phyloP scores from a whole-genome alignment of 73 alveolate species.

The Paramecium sexaurelia region DNA sequence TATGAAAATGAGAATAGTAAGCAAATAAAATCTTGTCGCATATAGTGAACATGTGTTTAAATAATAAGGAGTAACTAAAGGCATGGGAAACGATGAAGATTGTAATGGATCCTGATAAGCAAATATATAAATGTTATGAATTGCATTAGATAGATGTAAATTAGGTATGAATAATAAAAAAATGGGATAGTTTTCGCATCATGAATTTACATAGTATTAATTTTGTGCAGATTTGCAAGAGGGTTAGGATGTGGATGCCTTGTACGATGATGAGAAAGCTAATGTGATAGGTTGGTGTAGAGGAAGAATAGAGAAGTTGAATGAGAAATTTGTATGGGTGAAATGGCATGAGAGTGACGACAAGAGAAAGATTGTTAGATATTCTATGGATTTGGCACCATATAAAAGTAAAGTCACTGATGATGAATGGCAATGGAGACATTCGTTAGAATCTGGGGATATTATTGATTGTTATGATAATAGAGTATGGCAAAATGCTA shows the following conservation, averaged over 20 bases:
- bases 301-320: constrained; percentile 61
- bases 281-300: constrained; percentile 80
- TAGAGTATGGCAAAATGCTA: constrained; percentile 67
- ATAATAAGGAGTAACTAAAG: not conserved
- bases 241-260: constrained; percentile 77
- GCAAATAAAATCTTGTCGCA: not conserved
- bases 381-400: constrained; percentile 72
- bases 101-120: constrained; percentile 34
- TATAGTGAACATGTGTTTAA: not conserved
- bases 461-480: constrained; percentile 82
- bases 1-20: not conserved
- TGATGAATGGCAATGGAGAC: constrained; percentile 77
- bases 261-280: constrained; percentile 73
- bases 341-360: constrained; percentile 48
- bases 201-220: constrained; percentile 58
- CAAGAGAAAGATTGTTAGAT: constrained; percentile 49
- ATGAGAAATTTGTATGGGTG: constrained; percentile 61
- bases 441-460: constrained; percentile 73
- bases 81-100: not conserved
- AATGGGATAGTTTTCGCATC: constrained; percentile 21
- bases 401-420: constrained; percentile 62
- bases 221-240: constrained; percentile 76
- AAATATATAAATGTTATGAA: constrained; percentile 10
- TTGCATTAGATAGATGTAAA: not conserved
- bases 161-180: not conserved